Conservation (phyloP, 306 rosid genomes). For the Ammopiptanthus mongolicus region DNA sequence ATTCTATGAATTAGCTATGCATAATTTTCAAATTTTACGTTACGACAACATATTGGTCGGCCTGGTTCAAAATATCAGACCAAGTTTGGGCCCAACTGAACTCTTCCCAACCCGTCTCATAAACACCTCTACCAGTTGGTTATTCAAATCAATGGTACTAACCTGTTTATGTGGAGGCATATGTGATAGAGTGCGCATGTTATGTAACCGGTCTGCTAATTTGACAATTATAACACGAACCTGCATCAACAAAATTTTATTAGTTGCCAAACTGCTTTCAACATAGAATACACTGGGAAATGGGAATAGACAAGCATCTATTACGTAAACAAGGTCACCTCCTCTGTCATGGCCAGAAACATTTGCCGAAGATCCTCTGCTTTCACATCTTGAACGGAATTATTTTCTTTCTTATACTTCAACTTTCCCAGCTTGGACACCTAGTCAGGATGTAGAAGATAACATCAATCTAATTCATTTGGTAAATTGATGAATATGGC, state of each 20-base stretch:
- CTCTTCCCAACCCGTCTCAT: no score
- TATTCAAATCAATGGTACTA: conserved; percentile 24
- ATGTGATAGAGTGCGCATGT: conserved; percentile 95
- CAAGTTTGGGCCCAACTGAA: no score
- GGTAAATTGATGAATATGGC: conserved; percentile 11
- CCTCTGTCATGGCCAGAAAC: conserved; percentile 99
- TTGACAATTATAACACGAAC: conserved; percentile 97
- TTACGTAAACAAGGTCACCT: conserved; percentile 45
- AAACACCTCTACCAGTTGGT: background rate
- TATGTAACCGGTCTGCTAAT: conserved; percentile 92
- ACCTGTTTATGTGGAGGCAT: conserved; percentile 99
- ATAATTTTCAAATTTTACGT: no score
- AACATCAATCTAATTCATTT: conserved; percentile 18
- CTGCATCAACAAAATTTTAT: conserved; percentile 41
- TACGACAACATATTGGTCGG: no score
- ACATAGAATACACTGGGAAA: background rate
- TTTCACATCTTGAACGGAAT: conserved; percentile 90
- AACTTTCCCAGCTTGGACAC: conserved; percentile 94
- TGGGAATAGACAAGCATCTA: conserved; percentile 17
- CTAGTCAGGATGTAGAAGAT: conserved; percentile 37
- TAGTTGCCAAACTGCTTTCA: conserved; percentile 30
- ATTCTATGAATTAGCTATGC: no score
- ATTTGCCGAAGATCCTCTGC: conserved; percentile 97
- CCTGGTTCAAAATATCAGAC: no score
- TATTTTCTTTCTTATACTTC: conserved; percentile 72